Evolutionary conservation across 2,329 filamentous ascomycete genomes (phyloP).

Genomic region (Lachnellula hyalina): DNA sequence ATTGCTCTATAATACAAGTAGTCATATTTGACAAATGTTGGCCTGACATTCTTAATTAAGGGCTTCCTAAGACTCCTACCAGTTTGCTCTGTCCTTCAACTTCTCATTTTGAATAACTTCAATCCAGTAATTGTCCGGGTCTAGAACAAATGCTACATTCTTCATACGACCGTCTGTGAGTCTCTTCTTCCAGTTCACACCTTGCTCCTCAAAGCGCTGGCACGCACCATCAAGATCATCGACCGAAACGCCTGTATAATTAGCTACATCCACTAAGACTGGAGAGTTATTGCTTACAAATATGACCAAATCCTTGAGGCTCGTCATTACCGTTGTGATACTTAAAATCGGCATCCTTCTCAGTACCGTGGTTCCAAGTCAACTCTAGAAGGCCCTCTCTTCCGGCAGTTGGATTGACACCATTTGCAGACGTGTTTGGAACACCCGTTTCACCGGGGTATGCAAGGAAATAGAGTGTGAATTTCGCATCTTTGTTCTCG

Average conservation of each 20-base stretch:
- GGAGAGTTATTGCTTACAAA: slow-evolving; percentile 55
- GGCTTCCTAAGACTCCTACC: slow-evolving; percentile 10
- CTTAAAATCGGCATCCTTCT: slow-evolving; percentile 75
- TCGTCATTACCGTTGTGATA: slow-evolving; percentile 92
- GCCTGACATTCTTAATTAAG: not conserved
- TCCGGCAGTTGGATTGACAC: slow-evolving; percentile 53
- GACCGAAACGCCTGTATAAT: slow-evolving; percentile 62
- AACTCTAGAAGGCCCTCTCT: slow-evolving; percentile 85
- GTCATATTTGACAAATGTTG: not conserved
- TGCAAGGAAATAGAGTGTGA: slow-evolving; percentile 90
- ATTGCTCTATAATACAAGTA: not conserved
- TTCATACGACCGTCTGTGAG: slow-evolving; percentile 90
- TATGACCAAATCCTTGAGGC: slow-evolving; percentile 91
- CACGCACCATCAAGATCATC: slow-evolving; percentile 88
- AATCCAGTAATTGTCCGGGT: slow-evolving; percentile 76
- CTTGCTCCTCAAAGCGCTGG: slow-evolving; percentile 73
- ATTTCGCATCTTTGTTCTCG: slow-evolving; percentile 65
- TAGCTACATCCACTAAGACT: slow-evolving; percentile 3
- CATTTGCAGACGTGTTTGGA: slow-evolving; percentile 48
- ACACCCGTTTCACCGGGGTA: slow-evolving; percentile 59
- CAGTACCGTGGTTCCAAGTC: slow-evolving; percentile 79
- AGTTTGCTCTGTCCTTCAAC: slow-evolving; percentile 39
- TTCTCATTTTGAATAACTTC: slow-evolving; percentile 75
- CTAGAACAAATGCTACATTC: slow-evolving; percentile 86
- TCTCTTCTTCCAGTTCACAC: slow-evolving; percentile 90